These are phyloP conservation scores for Ogataea paradorogensis DNA, from an alignment of 805 yeast species.

Conservation along the genomic window DNA sequence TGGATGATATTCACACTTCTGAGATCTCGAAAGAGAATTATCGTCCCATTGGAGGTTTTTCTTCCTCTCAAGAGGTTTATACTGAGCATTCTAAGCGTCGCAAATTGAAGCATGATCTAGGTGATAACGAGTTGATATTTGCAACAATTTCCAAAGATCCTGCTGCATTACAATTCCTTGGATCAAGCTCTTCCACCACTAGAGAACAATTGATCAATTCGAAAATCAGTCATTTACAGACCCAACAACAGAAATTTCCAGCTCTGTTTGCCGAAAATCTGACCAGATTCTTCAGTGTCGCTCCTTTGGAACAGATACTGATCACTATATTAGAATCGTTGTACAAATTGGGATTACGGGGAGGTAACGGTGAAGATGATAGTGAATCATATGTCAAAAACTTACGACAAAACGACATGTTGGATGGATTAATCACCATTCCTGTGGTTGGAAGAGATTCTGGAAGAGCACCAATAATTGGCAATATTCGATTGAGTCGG, in stretches of 20 bases:
- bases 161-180: slow-evolving; percentile 45
- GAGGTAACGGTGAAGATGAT: slow-evolving; percentile 18
- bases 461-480: slow-evolving; percentile 43
- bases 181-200: slow-evolving; percentile 14
- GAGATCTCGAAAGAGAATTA: slow-evolving; percentile 27
- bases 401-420: slow-evolving; percentile 28
- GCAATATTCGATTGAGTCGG: slow-evolving; percentile 42
- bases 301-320: slow-evolving; percentile 42
- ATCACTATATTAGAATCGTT: slow-evolving; percentile 42
- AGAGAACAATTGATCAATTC: slow-evolving; percentile 24
- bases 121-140: slow-evolving; percentile 35
- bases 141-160: slow-evolving; percentile 48
- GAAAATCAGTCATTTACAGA: slow-evolving; percentile 20
- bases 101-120: slow-evolving; percentile 26
- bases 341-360: slow-evolving; percentile 39
- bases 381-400: slow-evolving; percentile 21
- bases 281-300: slow-evolving; percentile 50
- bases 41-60: slow-evolving; percentile 21
- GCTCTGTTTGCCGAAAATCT: slow-evolving; percentile 41
- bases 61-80: slow-evolving; percentile 42
- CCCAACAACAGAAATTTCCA: slow-evolving; percentile 20
- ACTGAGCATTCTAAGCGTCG: slow-evolving; percentile 37
- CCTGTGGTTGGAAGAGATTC: slow-evolving; percentile 43
- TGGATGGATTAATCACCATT: slow-evolving; percentile 36
- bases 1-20: slow-evolving; percentile 35